Evolutionary conservation across 805 yeast genomes (phyloP).

Genomic region (Alloascoidea hylecoeti): DNA sequence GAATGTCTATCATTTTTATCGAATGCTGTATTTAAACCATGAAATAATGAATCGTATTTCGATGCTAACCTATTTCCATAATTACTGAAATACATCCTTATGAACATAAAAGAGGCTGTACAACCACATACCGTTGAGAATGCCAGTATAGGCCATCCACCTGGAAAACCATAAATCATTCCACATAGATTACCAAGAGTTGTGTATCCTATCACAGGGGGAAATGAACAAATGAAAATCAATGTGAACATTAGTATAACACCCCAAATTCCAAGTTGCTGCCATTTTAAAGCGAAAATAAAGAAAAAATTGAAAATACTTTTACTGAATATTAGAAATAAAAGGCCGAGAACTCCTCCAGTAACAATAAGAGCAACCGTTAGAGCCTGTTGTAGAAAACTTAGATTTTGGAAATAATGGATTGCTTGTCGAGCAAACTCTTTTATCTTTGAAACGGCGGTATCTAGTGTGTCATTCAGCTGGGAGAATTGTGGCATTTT

Average conservation of each 20-base stretch:
- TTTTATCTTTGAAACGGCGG: too few relatives aligned
- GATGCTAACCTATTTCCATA: slow-evolving; percentile 49
- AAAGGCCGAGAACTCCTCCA: too few relatives aligned
- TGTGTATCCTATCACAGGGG: slow-evolving; percentile 81
- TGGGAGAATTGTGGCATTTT: too few relatives aligned
- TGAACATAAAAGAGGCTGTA: slow-evolving; percentile 53
- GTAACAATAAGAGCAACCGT: too few relatives aligned
- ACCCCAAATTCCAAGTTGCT: background rate
- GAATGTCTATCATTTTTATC: background rate
- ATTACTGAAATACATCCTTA: slow-evolving; percentile 40
- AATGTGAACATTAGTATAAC: slow-evolving; percentile 30
- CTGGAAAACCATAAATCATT: slow-evolving; percentile 65
- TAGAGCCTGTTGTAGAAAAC: too few relatives aligned
- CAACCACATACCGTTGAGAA: slow-evolving; percentile 63
- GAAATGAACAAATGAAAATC: slow-evolving; percentile 64
- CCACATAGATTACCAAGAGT: slow-evolving; percentile 57
- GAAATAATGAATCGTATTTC: slow-evolving; percentile 3
- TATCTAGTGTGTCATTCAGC: too few relatives aligned
- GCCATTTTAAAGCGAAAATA: too few relatives aligned
- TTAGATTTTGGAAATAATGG: too few relatives aligned
- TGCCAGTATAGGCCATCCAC: slow-evolving; percentile 72
- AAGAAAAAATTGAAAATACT: too few relatives aligned
- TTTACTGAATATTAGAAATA: too few relatives aligned
- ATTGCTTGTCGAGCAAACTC: too few relatives aligned
- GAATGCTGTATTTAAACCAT: background rate